Percentiles rank a stretch among this genome's conserved stretches.
These are phyloP conservation scores for Musa balbisiana DNA, from an alignment of 202 grass and related monocot species.

Conservation along the genomic window DNA sequence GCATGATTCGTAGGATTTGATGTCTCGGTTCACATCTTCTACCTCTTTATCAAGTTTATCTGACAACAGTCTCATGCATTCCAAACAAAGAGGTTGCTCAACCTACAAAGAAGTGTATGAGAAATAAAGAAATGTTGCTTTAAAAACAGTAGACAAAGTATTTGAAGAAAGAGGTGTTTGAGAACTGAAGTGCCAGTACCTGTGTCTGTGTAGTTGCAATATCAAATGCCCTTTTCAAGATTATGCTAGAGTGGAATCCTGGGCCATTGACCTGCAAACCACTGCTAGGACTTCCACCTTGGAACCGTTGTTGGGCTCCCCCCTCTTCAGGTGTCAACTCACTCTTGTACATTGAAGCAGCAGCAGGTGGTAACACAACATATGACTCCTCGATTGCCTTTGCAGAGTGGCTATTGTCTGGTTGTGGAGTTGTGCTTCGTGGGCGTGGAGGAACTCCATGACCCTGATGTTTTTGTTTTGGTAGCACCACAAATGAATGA, in stretches of 20 bases:
- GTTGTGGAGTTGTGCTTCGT: slow-evolving; percentile 25
- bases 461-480: slow-evolving; percentile 61
- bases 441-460: slow-evolving; percentile 54
- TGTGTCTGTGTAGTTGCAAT: slow-evolving; percentile 89
- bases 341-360: slow-evolving; percentile 71
- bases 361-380: slow-evolving; percentile 83
- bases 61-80: slow-evolving; percentile 91
- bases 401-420: slow-evolving; percentile 47
- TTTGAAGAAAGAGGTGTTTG: not conserved
- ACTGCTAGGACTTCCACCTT: slow-evolving; percentile 32
- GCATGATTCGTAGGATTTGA: slow-evolving; percentile 81
- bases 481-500: slow-evolving; percentile 72
- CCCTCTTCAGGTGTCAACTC: slow-evolving; percentile 41
- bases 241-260: slow-evolving; percentile 80
- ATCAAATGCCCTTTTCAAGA: slow-evolving; percentile 90
- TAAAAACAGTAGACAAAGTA: not conserved
- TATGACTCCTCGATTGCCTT: slow-evolving; percentile 85
- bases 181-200: slow-evolving; percentile 24
- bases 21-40: slow-evolving; percentile 75
- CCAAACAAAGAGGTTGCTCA: slow-evolving; percentile 91
- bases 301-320: slow-evolving; percentile 25
- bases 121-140: not conserved
- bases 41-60: slow-evolving; percentile 96
- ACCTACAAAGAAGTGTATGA: slow-evolving; percentile 40
- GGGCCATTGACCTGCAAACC: slow-evolving; percentile 43